phyloP scores from a whole-genome alignment of 352 stramenopile genomes.

The Phytophthora tubulina region DNA sequence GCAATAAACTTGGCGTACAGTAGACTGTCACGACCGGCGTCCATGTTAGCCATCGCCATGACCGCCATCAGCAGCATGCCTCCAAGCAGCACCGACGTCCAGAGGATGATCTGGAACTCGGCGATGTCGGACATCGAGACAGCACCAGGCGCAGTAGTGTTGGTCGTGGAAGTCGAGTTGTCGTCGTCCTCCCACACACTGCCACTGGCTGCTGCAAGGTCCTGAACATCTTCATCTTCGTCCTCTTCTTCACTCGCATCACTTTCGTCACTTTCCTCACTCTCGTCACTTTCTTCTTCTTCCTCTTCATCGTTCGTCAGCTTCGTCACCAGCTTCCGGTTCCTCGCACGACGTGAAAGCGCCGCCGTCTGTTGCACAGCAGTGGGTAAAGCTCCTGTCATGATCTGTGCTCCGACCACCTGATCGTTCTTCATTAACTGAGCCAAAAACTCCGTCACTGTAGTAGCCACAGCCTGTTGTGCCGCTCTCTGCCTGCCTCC shows the following conservation, averaged over 20 bases:
- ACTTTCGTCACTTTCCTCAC: constrained; percentile 8
- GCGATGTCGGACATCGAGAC: constrained; percentile 71
- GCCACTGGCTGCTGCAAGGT: constrained; percentile 35
- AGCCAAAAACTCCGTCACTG: constrained; percentile 49
- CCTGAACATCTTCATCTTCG: constrained; percentile 23
- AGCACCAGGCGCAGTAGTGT: constrained; percentile 38
- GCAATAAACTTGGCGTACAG: constrained; percentile 90
- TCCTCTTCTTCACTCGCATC: constrained; percentile 20
- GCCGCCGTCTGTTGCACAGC: constrained; percentile 33
- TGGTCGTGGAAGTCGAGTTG: constrained; percentile 35
- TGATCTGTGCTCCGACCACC: constrained; percentile 47
- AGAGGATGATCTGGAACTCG: constrained; percentile 87
- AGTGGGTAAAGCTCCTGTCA: constrained; percentile 35
- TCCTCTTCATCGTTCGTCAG: constrained; percentile 21
- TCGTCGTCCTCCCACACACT: constrained; percentile 33
- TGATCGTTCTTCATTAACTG: constrained; percentile 49
- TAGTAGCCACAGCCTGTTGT: constrained; percentile 32
- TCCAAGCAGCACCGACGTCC: constrained; percentile 75
- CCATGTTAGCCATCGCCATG: constrained; percentile 76
- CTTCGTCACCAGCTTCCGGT: constrained; percentile 38
- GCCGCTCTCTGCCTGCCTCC: constrained; percentile 41
- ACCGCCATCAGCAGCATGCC: constrained; percentile 60
- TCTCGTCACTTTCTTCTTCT: constrained; percentile 7
- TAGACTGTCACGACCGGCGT: constrained; percentile 77
- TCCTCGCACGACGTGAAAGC: constrained; percentile 37